Evolutionary conservation across 2,329 filamentous ascomycete genomes (phyloP).

Genomic region (Ophiosphaerella korrae): DNA sequence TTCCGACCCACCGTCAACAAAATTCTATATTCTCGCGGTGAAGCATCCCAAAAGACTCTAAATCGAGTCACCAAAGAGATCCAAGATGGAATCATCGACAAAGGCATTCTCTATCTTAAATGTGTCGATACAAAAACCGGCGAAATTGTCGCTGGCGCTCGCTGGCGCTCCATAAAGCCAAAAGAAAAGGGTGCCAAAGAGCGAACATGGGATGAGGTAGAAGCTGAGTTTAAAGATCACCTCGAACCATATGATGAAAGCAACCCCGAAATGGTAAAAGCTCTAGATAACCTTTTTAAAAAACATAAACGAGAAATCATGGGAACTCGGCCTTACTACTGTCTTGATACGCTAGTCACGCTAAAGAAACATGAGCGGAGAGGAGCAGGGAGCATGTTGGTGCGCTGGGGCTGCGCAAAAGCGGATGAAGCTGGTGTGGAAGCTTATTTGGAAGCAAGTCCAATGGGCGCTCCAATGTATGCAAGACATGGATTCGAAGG

Average conservation of each 20-base stretch:
- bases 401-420: conserved; percentile 37
- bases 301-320: conserved; percentile 31
- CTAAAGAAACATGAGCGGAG: conserved; percentile 34
- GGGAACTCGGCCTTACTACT: conserved; percentile 29
- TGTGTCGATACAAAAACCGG: conserved; percentile 32
- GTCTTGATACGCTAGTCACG: conserved; percentile 41
- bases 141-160: conserved; percentile 37
- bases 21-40: conserved; percentile 37
- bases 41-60: conserved; percentile 34
- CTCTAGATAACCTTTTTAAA: conserved; percentile 28
- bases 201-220: conserved; percentile 36
- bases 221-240: conserved; percentile 19
- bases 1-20: conserved; percentile 41
- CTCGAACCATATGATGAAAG: conserved; percentile 37
- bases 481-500: conserved; percentile 35
- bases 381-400: conserved; percentile 41
- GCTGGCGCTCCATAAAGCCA: conserved; percentile 34
- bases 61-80: conserved; percentile 26
- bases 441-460: conserved; percentile 40
- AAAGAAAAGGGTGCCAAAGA: conserved; percentile 16
- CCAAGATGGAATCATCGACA: conserved; percentile 26
- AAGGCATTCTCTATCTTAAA: conserved; percentile 35
- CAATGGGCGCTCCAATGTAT: conserved; percentile 43
- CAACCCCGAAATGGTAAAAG: conserved; percentile 27
- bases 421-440: conserved; percentile 40